A percentile compares a stretch with the other conserved stretches of the same genome.
Evolutionary conservation across 768 basidiomycete species (phyloP).

Genomic region (Tricholoma terreum): DNA sequence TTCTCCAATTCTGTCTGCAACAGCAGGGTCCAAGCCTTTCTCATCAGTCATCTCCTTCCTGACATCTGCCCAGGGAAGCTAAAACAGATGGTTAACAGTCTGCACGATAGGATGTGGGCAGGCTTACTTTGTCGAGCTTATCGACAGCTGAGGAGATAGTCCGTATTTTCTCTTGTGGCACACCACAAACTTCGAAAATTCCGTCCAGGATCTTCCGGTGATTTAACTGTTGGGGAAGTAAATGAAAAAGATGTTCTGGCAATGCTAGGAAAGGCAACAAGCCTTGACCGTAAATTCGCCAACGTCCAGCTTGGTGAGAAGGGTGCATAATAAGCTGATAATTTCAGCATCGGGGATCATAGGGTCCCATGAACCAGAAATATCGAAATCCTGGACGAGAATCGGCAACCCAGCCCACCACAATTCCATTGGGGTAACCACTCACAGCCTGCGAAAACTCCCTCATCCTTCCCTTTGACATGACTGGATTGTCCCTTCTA

Average conservation of each 20-base stretch:
- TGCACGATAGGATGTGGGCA: neutral
- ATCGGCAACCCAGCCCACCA: neutral
- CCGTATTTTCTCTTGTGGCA: constrained; percentile 84
- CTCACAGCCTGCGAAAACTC: constrained; percentile 96
- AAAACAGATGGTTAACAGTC: neutral
- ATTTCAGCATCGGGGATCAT: constrained; percentile 98
- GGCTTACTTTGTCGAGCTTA: constrained; percentile 89
- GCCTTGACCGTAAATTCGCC: constrained; percentile 96
- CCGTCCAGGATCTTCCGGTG: constrained; percentile 97
- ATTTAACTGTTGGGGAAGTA: constrained; percentile 60
- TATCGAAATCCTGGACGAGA: constrained; percentile 81
- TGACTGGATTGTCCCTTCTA: constrained; percentile 91
- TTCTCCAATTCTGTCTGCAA: constrained; percentile 93
- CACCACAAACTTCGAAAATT: constrained; percentile 95
- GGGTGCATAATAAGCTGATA: constrained; percentile 75
- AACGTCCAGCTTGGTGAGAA: constrained; percentile 80
- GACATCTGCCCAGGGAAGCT: constrained; percentile 90
- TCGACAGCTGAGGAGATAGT: constrained; percentile 95
- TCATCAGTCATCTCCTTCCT: constrained; percentile 96
- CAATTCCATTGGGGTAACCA: neutral
- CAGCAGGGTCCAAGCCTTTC: constrained; percentile 77
- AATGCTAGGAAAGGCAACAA: constrained; percentile 1
- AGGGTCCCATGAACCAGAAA: constrained; percentile 86
- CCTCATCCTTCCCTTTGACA: constrained; percentile 97
- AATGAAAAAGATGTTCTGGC: neutral